Percentiles rank a stretch among this genome's conserved stretches.
Evolutionary conservation across 1,284 basidiomycete genomes (phyloP).

Genomic region (Puccinia polysora): DNA sequence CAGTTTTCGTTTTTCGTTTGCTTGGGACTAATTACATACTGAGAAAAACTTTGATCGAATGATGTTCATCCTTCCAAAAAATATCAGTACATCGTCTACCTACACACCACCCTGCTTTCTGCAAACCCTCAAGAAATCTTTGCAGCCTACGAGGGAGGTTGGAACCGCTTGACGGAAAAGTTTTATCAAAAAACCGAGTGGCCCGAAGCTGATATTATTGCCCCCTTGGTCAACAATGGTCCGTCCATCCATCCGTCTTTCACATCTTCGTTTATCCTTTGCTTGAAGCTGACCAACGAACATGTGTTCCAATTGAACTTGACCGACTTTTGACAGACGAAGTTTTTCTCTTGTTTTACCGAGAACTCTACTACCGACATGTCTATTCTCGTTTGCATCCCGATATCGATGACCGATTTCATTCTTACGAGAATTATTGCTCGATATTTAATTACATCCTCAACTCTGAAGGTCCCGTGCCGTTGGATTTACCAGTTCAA

Average conservation of each 20-base stretch:
- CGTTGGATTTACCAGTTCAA: slow-evolving; percentile 86
- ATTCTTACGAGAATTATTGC: slow-evolving; percentile 98
- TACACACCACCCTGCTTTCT: slow-evolving; percentile 51
- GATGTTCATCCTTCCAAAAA: not conserved
- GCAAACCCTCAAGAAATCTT: slow-evolving; percentile 64
- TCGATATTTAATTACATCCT: slow-evolving; percentile 94
- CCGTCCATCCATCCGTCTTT: slow-evolving; percentile 52
- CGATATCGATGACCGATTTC: slow-evolving; percentile 94
- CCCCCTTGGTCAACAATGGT: slow-evolving; percentile 88
- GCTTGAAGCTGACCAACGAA: not conserved
- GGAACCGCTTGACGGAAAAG: slow-evolving; percentile 94
- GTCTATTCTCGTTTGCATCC: slow-evolving; percentile 92
- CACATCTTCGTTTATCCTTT: not conserved
- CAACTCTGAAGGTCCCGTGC: slow-evolving; percentile 86
- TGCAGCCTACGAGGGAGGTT: slow-evolving; percentile 86
- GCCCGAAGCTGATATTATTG: slow-evolving; percentile 94
- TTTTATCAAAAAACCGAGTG: slow-evolving; percentile 91
- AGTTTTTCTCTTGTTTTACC: slow-evolving; percentile 81
- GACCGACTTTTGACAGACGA: slow-evolving; percentile 61
- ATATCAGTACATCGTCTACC: slow-evolving; percentile 50
- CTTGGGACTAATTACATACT: no score
- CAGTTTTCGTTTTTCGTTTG: not conserved
- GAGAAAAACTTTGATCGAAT: not conserved
- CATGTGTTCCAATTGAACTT: not conserved
- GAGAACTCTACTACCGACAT: slow-evolving; percentile 86